Conservation (phyloP, 768 basidiomycete genomes). For the Myochromella boudieri region DNA sequence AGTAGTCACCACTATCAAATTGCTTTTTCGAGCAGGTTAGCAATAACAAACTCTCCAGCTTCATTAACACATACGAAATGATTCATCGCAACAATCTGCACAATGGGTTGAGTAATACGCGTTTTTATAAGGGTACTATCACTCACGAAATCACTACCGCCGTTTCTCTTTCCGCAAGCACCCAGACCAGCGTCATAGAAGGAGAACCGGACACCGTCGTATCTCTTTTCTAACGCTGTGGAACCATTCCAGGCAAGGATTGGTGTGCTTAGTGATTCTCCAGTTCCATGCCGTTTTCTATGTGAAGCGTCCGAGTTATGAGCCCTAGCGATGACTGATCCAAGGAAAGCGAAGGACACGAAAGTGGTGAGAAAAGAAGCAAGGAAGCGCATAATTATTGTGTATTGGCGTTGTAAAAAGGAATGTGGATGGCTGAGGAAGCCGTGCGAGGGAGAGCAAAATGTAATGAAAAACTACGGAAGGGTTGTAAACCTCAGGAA, state of each 20-base stretch:
- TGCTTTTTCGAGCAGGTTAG: conserved; percentile 13
- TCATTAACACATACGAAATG: conserved; percentile 6
- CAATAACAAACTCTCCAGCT: not conserved
- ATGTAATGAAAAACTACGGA: no score
- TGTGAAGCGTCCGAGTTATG: conserved; percentile 9
- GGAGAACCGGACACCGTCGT: conserved; percentile 27
- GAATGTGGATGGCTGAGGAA: no score
- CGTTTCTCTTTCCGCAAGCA: conserved; percentile 46
- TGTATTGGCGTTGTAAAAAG: not conserved
- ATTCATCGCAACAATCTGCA: conserved; percentile 46
- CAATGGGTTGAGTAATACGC: not conserved
- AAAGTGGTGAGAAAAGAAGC: conserved; percentile 13
- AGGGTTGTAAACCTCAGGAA: no score
- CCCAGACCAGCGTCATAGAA: conserved; percentile 36
- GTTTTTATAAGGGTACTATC: not conserved
- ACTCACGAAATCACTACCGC: conserved; percentile 41
- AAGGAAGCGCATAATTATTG: conserved; percentile 17
- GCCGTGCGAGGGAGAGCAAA: no score
- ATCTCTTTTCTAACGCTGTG: conserved; percentile 25
- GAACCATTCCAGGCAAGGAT: conserved; percentile 2
- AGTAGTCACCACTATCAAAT: conserved; percentile 29
- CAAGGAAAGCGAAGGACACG: conserved; percentile 14
- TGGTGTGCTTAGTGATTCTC: conserved; percentile 3
- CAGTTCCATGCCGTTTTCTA: conserved; percentile 12
- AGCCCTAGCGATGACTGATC: conserved; percentile 8